Conservation (phyloP, 345 rosid genomes). For the Euphorbia pulcherrima region DNA sequence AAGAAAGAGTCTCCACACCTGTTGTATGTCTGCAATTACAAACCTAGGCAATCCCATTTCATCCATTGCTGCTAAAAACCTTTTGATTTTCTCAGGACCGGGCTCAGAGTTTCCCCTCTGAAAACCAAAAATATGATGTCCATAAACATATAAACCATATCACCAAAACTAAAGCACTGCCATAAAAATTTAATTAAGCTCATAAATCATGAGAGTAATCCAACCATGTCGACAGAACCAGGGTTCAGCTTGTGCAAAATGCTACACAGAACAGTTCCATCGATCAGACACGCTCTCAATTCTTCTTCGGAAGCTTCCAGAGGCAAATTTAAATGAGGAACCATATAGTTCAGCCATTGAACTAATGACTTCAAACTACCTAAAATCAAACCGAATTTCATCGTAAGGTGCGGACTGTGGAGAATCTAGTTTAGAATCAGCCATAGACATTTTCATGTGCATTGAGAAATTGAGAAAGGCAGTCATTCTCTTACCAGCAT, state of each 20-base stretch:
- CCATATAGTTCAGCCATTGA: conserved; percentile 59
- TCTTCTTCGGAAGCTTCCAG: conserved; percentile 63
- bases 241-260: conserved; percentile 60
- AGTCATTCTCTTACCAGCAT: conserved; percentile 35
- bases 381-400: conserved; percentile 19
- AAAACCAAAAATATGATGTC: conserved; percentile 3
- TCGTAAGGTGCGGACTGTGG: neutral
- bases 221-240: conserved; percentile 52
- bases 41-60: conserved; percentile 66
- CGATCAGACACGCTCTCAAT: conserved; percentile 51
- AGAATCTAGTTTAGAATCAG: neutral
- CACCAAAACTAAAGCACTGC: neutral
- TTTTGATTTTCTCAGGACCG: conserved; percentile 37
- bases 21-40: conserved; percentile 55
- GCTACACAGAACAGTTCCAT: conserved; percentile 64
- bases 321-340: conserved; percentile 55
- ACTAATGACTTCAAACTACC: conserved; percentile 47
- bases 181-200: neutral
- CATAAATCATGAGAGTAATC: neutral
- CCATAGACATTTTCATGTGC: neutral
- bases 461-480: conserved; percentile 1
- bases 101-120: conserved; percentile 43
- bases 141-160: conserved; percentile 6
- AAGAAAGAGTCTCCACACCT: conserved; percentile 28
- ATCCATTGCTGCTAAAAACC: conserved; percentile 60